phyloP scores from a whole-genome alignment of 2,329 filamentous ascomycete species.

The Podosphaera fusca region DNA sequence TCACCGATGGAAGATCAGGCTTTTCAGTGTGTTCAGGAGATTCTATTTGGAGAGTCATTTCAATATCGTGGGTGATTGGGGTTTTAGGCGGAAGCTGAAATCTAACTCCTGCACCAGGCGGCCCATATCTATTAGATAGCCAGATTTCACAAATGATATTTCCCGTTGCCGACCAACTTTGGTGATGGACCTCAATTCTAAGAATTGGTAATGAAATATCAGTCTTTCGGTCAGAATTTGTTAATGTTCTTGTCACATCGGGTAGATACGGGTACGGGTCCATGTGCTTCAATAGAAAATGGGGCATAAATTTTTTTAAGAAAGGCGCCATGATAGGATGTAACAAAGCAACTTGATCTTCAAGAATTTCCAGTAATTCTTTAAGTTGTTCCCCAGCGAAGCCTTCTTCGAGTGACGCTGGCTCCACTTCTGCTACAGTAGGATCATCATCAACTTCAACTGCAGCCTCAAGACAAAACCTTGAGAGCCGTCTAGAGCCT shows the following conservation, averaged over 20 bases:
- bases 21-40: slow-evolving; percentile 7
- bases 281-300: slow-evolving; percentile 27
- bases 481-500: slow-evolving; percentile 30
- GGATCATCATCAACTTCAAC: slow-evolving; percentile 46
- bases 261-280: slow-evolving; percentile 41
- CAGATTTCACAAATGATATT: slow-evolving; percentile 9
- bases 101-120: slow-evolving; percentile 6
- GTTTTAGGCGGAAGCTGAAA: slow-evolving; percentile 7
- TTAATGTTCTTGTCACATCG: slow-evolving; percentile 20
- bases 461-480: slow-evolving; percentile 41
- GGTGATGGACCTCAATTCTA: slow-evolving; percentile 7
- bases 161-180: slow-evolving; percentile 13
- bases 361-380: slow-evolving; percentile 27
- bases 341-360: slow-evolving; percentile 31
- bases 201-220: slow-evolving; percentile 2
- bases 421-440: slow-evolving; percentile 35
- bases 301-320: slow-evolving; percentile 26
- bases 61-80: background rate
- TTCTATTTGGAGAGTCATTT: background rate
- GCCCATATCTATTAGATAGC: slow-evolving; percentile 4
- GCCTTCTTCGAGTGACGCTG: slow-evolving; percentile 37
- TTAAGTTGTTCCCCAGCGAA: slow-evolving; percentile 40
- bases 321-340: slow-evolving; percentile 39
- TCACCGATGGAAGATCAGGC: slow-evolving; percentile 8
- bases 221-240: background rate